Evolutionary conservation across 2,329 filamentous ascomycete genomes (phyloP), one percentile per base, ranked within the genome.

Genomic region (Penicillium sp.): DNA sequence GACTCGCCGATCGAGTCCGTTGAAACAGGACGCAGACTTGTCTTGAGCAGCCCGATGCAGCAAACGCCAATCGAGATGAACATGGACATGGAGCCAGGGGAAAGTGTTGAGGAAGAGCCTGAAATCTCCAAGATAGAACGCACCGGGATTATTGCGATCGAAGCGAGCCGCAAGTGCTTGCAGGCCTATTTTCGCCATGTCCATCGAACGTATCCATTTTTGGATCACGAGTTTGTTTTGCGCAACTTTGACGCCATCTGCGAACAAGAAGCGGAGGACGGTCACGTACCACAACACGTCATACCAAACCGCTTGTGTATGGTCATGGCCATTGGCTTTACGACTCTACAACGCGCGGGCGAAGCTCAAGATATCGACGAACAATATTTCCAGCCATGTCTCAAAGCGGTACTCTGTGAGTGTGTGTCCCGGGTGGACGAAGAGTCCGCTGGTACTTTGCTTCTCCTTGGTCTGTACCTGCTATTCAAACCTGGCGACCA

Each of bases 171-270:
- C 10, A 65, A 64, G 16, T 76, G 76, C 22, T 71, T 76, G 8
- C 73, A 78, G 47, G 77, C 77, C 14, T 80, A 79, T 62, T 79
- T 79, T 51, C 71, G 74, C 14, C 74, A 79, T 53, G 75, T 79
- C 24, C 75, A 79, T 54, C 69, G 76, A 4, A 76, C 75, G 2
- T 80, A 79, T 53, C 77, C 77, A 8, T 79, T 79, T 52, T 68
- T 79, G 27, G 71, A 79, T 54, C 68, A 72, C 39, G 56, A 61
- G 16, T 67, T 71, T 54, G 64, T 76, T 34, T 63, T 75, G 1
- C 59, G 62, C 8, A 67, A 75, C 21, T 61, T 77, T 5, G 73
- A 77, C 9, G 21, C 13, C 11, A 9, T 49, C 14, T 54, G 54
- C 34, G 8, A 13, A 27, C n/a, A 14, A 36, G 34, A 36, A 4